Percentiles rank a stretch among this genome's conserved stretches.
Conservation (phyloP, 208 protist species). For the Trypanosoma platydactyli region DNA sequence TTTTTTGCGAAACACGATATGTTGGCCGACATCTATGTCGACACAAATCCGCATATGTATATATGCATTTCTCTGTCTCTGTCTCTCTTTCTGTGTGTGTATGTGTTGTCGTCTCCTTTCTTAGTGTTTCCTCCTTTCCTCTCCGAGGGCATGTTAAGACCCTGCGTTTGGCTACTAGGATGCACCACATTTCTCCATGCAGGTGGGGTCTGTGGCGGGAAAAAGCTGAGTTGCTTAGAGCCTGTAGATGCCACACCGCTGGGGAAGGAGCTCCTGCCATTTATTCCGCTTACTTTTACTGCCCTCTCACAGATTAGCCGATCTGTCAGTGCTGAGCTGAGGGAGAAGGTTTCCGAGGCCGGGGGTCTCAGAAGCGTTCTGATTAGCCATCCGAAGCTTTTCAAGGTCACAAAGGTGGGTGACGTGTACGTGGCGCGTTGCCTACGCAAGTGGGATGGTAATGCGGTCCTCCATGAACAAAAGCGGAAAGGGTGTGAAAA, state of each 20-base stretch:
- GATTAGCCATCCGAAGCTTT: constrained; percentile 22
- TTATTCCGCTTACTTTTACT: constrained; percentile 54
- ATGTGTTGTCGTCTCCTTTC: neutral
- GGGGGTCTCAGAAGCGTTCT: constrained; percentile 34
- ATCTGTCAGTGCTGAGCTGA: constrained; percentile 40
- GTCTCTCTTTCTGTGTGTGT: constrained; percentile 5
- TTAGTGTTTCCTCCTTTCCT: constrained; percentile 7
- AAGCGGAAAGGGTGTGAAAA: neutral
- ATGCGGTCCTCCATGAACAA: neutral
- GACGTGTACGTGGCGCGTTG: constrained; percentile 33
- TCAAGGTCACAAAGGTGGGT: constrained; percentile 32
- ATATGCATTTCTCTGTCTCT: neutral
- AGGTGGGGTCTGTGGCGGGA: neutral
- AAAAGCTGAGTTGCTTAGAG: constrained; percentile 1
- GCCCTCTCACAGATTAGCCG: constrained; percentile 59
- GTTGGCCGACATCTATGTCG: too few relatives aligned
- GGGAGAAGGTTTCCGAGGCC: constrained; percentile 35
- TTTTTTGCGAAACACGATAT: neutral
- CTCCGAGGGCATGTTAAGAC: constrained; percentile 12
- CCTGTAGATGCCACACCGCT: neutral
- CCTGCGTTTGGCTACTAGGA: constrained; percentile 12
- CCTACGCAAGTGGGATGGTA: neutral
- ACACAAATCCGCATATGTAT: constrained; percentile 4
- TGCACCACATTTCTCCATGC: neutral
- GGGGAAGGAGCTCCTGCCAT: constrained; percentile 28